Base-by-base conservation (phyloP, 1,284 basidiomycete species). In the Xanthoconium separans region DNA sequence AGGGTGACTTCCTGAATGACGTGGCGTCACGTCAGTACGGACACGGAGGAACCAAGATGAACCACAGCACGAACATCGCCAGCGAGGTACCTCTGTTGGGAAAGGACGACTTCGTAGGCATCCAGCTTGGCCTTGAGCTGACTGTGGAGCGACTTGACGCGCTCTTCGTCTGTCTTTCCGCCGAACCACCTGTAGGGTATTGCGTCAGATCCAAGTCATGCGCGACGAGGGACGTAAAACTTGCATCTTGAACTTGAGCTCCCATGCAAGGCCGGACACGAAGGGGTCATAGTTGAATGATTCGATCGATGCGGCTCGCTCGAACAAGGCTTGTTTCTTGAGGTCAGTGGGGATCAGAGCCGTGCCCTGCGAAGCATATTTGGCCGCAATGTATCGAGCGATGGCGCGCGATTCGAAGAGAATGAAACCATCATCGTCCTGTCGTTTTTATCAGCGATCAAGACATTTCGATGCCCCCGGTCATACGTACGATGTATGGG, bases 351-450 rank as follows among this genome's bases (percentile, higher is more conserved):
- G 72, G 31, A 72, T 58, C 22, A 75, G 61, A 2, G 53, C 12
- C 13, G 49, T 54, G 12, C 62, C 65, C 33, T 64, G 60, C 3
- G 54, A 51, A 24, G 64, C 61, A 36, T 75, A 75, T 61, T 75
- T 76, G 13, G 64, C 61, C 3, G 63, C 68, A 30, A 78, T 56
- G 60, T 78, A 77, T 10, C 74, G 70, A 22, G 56, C 53, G 42
- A 80, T 80, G 3, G 78, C 77, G 20, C 77, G 69, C n/a, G 70
- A 73, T 61, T 80, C 74, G 40, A 50, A 73, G 3, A 73, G 60
- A 40, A 69, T 56, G 55, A 72, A 65, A 11, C 71, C 72, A 44
- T 70, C 64, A n/a, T 71, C 66, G n/a, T 72, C 65, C 69, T 70
- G 24, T n/a, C 12, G 22, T 31, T 6, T 7, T 47, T 4, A 22